Evolutionary conservation across 1,139 yeast genomes (phyloP).

Genomic region (Candida smagusa): DNA sequence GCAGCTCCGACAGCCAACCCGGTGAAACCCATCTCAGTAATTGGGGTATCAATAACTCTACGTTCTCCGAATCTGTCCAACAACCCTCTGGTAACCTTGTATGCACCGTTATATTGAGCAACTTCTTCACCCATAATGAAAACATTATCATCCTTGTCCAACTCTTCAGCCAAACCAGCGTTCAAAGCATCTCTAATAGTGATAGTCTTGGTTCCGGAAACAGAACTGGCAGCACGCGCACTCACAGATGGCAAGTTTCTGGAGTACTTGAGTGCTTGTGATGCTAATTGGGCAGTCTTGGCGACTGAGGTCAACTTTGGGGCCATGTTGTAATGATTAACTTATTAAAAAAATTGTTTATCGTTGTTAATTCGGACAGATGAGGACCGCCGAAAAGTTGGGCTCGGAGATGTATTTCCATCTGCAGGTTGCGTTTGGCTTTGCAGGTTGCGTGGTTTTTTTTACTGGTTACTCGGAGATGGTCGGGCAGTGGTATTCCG

Average conservation of each 20-base stretch:
- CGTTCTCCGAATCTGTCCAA: constrained; percentile 96
- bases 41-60: constrained; percentile 96
- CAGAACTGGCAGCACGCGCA: constrained; percentile 44
- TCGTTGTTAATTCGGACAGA: constrained; percentile 11
- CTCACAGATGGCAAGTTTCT: constrained; percentile 22
- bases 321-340: constrained; percentile 17
- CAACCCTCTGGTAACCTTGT: constrained; percentile 93
- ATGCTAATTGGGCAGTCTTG: constrained; percentile 47
- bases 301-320: constrained; percentile 40
- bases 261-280: constrained; percentile 31
- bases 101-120: constrained; percentile 98
- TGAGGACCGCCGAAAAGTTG: constrained; percentile 14
- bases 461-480: not conserved
- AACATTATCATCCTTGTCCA: constrained; percentile 92
- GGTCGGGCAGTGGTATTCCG: too few species aligned
- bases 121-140: constrained; percentile 98
- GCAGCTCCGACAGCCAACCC: constrained; percentile 98
- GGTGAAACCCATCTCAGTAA: constrained; percentile 98
- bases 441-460: not conserved
- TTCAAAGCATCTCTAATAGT: constrained; percentile 97
- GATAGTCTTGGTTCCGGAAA: constrained; percentile 59
- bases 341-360: constrained; percentile 2
- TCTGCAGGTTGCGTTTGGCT: not conserved
- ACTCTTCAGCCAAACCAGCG: constrained; percentile 93
- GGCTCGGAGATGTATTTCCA: constrained; percentile 9